phyloP scores from a whole-genome alignment of 2,329 filamentous ascomycete genomes.

The Pseudogymnoascus sp. region DNA sequence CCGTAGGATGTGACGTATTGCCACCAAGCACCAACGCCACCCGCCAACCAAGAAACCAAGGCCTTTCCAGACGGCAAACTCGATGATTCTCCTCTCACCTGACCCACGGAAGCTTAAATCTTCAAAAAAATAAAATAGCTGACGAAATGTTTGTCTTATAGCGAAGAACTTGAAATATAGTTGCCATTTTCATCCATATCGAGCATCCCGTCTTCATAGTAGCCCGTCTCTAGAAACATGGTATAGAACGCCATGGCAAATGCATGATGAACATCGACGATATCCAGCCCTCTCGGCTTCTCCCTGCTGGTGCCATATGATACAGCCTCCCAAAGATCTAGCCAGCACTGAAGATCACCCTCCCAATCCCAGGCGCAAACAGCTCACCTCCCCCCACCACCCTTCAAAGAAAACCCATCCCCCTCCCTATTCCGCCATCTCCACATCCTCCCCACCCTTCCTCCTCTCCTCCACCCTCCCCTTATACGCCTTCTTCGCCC shows the following conservation, averaged over 20 bases:
- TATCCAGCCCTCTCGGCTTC: not conserved
- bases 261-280: not conserved
- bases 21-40: not conserved
- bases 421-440: conserved; percentile 22
- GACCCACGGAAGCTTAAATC: not conserved
- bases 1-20: not conserved
- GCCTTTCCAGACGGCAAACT: not conserved
- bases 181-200: not conserved
- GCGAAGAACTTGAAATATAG: not conserved
- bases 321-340: not conserved
- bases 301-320: not conserved
- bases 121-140: not conserved
- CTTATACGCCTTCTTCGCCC: conserved; percentile 50
- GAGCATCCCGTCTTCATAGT: not conserved
- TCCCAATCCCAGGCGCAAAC: not conserved
- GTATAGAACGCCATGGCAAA: conserved; percentile 1
- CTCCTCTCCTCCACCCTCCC: conserved; percentile 26
- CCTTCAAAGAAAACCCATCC: not conserved
- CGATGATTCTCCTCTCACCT: not conserved
- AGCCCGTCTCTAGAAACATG: not conserved
- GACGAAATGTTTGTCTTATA: not conserved
- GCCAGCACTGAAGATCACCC: not conserved
- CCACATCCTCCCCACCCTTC: conserved; percentile 23
- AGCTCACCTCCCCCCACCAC: not conserved
- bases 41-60: not conserved